Conservation (phyloP, 768 basidiomycete genomes). For the Phallus indusiatus region DNA sequence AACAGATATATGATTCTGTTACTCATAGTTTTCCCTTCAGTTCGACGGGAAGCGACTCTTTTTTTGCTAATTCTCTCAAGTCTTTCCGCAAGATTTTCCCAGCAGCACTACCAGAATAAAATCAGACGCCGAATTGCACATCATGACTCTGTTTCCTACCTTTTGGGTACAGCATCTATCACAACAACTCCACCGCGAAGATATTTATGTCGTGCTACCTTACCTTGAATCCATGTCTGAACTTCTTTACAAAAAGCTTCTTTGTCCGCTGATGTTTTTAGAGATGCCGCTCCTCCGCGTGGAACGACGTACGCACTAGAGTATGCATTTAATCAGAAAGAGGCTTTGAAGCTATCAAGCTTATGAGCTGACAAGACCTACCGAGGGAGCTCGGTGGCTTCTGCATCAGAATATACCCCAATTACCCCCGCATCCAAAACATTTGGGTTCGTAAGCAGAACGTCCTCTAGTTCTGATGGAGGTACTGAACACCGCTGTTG, state of each 20-base stretch:
- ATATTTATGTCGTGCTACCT: constrained; percentile 67
- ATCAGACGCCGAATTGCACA: not conserved
- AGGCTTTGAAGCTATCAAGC: not conserved
- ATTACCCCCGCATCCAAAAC: constrained; percentile 78
- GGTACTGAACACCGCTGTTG: constrained; percentile 40
- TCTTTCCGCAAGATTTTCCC: constrained; percentile 83
- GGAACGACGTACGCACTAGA: constrained; percentile 7
- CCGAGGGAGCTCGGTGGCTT: constrained; percentile 80
- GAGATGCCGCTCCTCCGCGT: not conserved
- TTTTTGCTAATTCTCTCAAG: constrained; percentile 56
- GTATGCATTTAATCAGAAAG: not conserved
- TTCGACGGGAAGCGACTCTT: constrained; percentile 27
- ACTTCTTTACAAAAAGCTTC: constrained; percentile 39
- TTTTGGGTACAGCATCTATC: constrained; percentile 60
- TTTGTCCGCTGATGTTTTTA: constrained; percentile 24
- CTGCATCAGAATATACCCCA: constrained; percentile 52
- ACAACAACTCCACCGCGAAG: constrained; percentile 70
- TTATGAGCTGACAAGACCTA: constrained; percentile 18
- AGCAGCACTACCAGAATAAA: constrained; percentile 40
- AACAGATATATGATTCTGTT: too few species aligned
- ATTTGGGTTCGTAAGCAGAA: constrained; percentile 64
- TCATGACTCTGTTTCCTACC: not conserved
- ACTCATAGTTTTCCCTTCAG: too few species aligned
- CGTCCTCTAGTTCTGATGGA: constrained; percentile 75
- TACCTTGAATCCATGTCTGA: constrained; percentile 51